Evolutionary conservation across 2,329 filamentous ascomycete species (phyloP).

Genomic region (Arthrinium phaeospermum): DNA sequence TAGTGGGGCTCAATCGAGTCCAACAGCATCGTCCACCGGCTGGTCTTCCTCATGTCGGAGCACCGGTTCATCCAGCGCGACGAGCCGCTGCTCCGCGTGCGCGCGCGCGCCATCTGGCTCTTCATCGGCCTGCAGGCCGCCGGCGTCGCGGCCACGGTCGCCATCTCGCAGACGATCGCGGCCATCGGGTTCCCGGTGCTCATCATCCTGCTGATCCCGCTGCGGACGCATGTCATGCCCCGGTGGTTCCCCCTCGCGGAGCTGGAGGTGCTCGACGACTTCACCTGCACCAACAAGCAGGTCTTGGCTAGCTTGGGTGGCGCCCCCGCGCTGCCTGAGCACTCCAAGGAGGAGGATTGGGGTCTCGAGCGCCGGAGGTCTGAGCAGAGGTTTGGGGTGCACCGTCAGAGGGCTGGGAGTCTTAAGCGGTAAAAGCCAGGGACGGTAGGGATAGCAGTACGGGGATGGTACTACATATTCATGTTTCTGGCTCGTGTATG

Average conservation of each 20-base stretch:
- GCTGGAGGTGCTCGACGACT: constrained; percentile 55
- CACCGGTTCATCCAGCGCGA: constrained; percentile 51
- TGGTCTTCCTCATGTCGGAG: constrained; percentile 55
- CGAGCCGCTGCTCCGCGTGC: constrained; percentile 52
- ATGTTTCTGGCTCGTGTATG: no score
- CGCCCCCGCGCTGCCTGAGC: constrained; percentile 16
- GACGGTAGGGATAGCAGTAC: background rate
- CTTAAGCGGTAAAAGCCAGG: background rate
- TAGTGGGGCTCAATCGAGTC: constrained; percentile 54
- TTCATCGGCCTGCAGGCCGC: constrained; percentile 58
- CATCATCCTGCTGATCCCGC: constrained; percentile 60
- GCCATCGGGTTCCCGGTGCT: constrained; percentile 65
- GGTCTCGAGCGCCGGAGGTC: constrained; percentile 18
- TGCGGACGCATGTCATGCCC: constrained; percentile 56
- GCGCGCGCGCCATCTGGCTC: constrained; percentile 50
- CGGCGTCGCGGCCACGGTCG: constrained; percentile 59
- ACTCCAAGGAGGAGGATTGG: constrained; percentile 18
- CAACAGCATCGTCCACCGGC: constrained; percentile 58
- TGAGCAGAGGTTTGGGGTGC: background rate
- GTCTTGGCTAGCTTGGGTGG: constrained; percentile 23
- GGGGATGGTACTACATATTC: background rate
- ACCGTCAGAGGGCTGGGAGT: constrained; percentile 18
- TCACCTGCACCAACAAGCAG: constrained; percentile 42
- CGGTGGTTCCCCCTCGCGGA: constrained; percentile 55
- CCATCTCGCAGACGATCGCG: constrained; percentile 64